Evolutionary conservation across 2,329 filamentous ascomycete species (phyloP).

Genomic region (Penicillium sp.): DNA sequence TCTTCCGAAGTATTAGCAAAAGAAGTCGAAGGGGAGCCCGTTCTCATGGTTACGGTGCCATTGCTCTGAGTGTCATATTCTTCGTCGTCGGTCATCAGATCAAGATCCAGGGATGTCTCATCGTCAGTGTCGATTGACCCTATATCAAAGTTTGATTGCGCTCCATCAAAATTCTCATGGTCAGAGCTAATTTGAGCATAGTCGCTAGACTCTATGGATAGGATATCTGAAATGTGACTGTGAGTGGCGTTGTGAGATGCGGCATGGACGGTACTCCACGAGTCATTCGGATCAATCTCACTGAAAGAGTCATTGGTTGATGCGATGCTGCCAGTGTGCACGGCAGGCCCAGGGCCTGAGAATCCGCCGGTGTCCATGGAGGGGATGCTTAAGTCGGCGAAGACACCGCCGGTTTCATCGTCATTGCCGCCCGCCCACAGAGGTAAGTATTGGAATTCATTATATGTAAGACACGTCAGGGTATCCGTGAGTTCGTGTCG

Average conservation of each 20-base stretch:
- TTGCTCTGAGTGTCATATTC: slow-evolving; percentile 22
- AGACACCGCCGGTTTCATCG: slow-evolving; percentile 53
- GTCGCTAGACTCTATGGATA: slow-evolving; percentile 24
- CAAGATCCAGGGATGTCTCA: not conserved
- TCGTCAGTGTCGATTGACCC: not conserved
- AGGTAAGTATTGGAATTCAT: slow-evolving; percentile 63
- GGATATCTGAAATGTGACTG: slow-evolving; percentile 28
- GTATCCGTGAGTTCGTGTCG: slow-evolving; percentile 35
- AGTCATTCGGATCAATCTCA: slow-evolving; percentile 27
- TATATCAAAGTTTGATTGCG: not conserved
- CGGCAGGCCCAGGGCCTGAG: slow-evolving; percentile 35
- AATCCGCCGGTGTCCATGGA: slow-evolving; percentile 37
- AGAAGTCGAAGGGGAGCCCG: slow-evolving; percentile 5
- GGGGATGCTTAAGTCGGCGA: slow-evolving; percentile 39
- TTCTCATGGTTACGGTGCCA: slow-evolving; percentile 20
- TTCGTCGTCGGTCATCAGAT: slow-evolving; percentile 9
- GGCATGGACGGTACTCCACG: slow-evolving; percentile 34
- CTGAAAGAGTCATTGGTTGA: slow-evolving; percentile 27
- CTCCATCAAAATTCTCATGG: not conserved
- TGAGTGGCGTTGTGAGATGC: slow-evolving; percentile 39
- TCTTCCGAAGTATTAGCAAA: slow-evolving; percentile 13
- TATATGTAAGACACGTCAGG: slow-evolving; percentile 54
- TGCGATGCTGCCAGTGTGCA: slow-evolving; percentile 31
- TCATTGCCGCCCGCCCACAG: slow-evolving; percentile 63
- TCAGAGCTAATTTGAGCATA: not conserved